These are phyloP conservation scores for Debaryomyces hansenii DNA, from an alignment of 805 yeast genomes.

Conservation along the genomic window DNA sequence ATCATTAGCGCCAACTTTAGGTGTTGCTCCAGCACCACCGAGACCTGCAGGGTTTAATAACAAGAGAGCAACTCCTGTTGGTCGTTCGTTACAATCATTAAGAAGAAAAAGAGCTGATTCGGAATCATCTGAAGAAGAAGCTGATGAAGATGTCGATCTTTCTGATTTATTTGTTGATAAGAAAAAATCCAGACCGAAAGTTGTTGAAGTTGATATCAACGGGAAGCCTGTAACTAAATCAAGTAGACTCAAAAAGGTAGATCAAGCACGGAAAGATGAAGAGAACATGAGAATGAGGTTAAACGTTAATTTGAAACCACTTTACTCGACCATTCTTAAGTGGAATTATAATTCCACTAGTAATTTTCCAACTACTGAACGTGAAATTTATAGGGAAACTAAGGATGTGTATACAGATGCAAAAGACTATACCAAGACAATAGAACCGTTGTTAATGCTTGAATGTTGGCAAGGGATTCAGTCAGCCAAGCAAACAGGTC, in stretches of 20 bases:
- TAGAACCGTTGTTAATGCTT: conserved; percentile 77
- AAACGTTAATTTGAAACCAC: conserved; percentile 73
- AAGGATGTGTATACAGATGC: conserved; percentile 56
- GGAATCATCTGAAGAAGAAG: conserved; percentile 38
- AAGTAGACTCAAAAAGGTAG: conserved; percentile 26
- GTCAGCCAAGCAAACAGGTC: conserved; percentile 64
- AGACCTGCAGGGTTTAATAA: conserved; percentile 55
- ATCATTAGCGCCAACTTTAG: background rate
- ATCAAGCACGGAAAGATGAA: conserved; percentile 53
- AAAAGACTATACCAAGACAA: conserved; percentile 64
- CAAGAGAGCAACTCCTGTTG: conserved; percentile 26
- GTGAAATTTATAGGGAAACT: conserved; percentile 44
- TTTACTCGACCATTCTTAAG: conserved; percentile 64
- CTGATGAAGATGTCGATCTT: conserved; percentile 34
- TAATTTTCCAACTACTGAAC: conserved; percentile 59
- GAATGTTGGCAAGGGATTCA: conserved; percentile 95
- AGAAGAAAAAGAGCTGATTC: conserved; percentile 29
- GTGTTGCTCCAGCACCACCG: conserved; percentile 46
- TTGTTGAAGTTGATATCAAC: conserved; percentile 43
- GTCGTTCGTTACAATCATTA: conserved; percentile 37
- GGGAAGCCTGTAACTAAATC: conserved; percentile 36
- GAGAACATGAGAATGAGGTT: conserved; percentile 77
- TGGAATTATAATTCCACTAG: conserved; percentile 71
- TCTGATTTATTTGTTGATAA: conserved; percentile 42
- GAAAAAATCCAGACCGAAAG: conserved; percentile 31